phyloP scores from a whole-genome alignment of 2,329 filamentous ascomycete species.

The Pestalotiopsis sp. region DNA sequence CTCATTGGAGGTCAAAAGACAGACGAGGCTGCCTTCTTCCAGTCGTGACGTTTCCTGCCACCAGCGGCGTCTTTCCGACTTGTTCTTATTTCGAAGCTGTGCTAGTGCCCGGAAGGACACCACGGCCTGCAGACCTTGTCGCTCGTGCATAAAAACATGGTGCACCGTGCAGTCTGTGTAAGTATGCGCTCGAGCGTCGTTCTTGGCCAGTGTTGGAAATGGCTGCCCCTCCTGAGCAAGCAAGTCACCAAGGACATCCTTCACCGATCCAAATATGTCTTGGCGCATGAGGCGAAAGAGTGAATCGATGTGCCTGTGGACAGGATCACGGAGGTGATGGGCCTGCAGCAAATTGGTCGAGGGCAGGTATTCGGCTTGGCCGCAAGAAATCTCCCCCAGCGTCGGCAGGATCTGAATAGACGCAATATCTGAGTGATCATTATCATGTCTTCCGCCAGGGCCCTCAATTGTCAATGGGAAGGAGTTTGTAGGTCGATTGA shows the following conservation, averaged over 20 bases:
- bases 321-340: conserved; percentile 42
- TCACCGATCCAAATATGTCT: conserved; percentile 56
- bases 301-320: conserved; percentile 36
- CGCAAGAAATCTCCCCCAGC: conserved; percentile 45
- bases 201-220: conserved; percentile 16
- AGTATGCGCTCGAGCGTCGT: conserved; percentile 34
- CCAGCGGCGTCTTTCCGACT: conserved; percentile 35
- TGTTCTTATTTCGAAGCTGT: background rate
- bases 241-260: conserved; percentile 47
- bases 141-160: conserved; percentile 36
- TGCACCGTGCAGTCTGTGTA: conserved; percentile 38
- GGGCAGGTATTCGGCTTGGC: conserved; percentile 46
- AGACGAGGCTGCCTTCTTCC: conserved; percentile 51
- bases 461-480: background rate
- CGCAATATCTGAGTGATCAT: conserved; percentile 48
- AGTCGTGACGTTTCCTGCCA: conserved; percentile 54
- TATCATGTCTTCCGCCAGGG: conserved; percentile 43
- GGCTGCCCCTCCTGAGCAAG: conserved; percentile 27
- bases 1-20: conserved; percentile 38
- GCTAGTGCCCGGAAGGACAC: conserved; percentile 48
- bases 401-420: conserved; percentile 54
- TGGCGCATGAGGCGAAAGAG: conserved; percentile 59
- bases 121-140: conserved; percentile 45
- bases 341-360: conserved; percentile 43
- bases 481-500: background rate